Base-by-base conservation (phyloP, 192 early-diverging fungal species). In the Dispira simplex region DNA sequence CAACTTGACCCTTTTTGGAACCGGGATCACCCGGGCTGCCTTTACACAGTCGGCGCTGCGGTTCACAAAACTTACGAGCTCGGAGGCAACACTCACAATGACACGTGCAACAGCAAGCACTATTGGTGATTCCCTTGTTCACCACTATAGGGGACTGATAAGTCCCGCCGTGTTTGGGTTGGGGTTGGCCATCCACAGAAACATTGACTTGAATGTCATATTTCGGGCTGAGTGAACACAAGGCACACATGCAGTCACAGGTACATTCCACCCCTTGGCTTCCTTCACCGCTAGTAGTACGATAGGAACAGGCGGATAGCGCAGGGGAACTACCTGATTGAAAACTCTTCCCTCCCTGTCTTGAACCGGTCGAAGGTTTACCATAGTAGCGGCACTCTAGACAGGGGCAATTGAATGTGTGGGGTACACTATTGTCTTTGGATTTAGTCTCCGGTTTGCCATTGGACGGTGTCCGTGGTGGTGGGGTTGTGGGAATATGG, bases 181-280 rank as follows among this genome's bases (percentile, higher is more conserved):
- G 11, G n/a, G n/a, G n/a, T 11, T 47, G 11, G 18, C 11, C 11
- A 12, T 47, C 46, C 46, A 51, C 48, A 3, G 58, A 60, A 18
- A 60, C 58, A 28, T 60, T 27, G 13, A 60, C 27, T 44, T 44
- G 25, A 28, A 60, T 18, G 27, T 60, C 58, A 44, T 60, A 60
- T 21, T 60, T 60, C 8, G 58, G 58, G 32, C 58, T 60, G 14
- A 60, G 58, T 21, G 58, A 27, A 44, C 58, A 60, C 58, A 60
- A 44, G 16, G 58, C 58, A 44, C 58, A 60, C 14, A 44, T 11
- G 39, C 58, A 60, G 12, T 11, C 10, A 44, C 58, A 60, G 44
- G 58, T 60, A 27, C 58, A 60, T 39, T 39, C 32, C 32, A 6
- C 6, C 32, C 32, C 6, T 39, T 39, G 32, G 32, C 32, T 39